Evolutionary conservation across 1,284 basidiomycete species (phyloP).

Genomic region (Ustilago sp.): DNA sequence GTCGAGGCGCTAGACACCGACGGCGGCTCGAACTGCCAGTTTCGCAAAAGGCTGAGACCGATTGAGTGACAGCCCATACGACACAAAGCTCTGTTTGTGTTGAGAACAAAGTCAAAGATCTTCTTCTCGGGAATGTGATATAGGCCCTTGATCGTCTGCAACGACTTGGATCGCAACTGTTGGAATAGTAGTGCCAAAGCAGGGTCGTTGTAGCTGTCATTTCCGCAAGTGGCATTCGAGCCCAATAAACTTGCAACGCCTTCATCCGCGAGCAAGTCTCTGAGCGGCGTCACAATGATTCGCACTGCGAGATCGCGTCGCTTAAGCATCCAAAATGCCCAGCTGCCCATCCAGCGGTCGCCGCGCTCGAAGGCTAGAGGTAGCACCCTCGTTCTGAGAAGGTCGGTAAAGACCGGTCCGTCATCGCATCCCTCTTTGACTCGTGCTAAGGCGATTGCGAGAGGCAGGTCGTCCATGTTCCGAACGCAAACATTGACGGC

Average conservation of each 20-base stretch:
- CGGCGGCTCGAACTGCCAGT: slow-evolving; percentile 90
- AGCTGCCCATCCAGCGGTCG: slow-evolving; percentile 94
- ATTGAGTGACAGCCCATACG: slow-evolving; percentile 94
- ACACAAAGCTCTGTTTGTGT: slow-evolving; percentile 89
- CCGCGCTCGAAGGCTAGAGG: slow-evolving; percentile 86
- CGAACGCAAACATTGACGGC: slow-evolving; percentile 91
- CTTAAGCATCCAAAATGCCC: slow-evolving; percentile 92
- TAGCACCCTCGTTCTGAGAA: slow-evolving; percentile 81
- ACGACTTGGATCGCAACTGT: slow-evolving; percentile 86
- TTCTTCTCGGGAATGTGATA: slow-evolving; percentile 85
- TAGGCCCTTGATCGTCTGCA: slow-evolving; percentile 90
- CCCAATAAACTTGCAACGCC: slow-evolving; percentile 26
- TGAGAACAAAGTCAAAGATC: slow-evolving; percentile 92
- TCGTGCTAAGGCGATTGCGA: slow-evolving; percentile 87
- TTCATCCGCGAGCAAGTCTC: slow-evolving; percentile 36
- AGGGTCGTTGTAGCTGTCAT: slow-evolving; percentile 90
- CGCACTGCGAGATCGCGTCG: slow-evolving; percentile 86
- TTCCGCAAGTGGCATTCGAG: slow-evolving; percentile 74
- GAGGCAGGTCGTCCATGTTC: slow-evolving; percentile 87
- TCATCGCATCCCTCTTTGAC: slow-evolving; percentile 81
- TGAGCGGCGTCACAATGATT: slow-evolving; percentile 74
- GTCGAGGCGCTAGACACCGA: slow-evolving; percentile 67
- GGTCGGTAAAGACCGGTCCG: slow-evolving; percentile 80
- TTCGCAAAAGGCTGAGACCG: slow-evolving; percentile 84
- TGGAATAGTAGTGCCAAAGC: slow-evolving; percentile 88